Base-by-base conservation (phyloP, 1,139 yeast genomes). In the Suhomyces yuchorum region DNA sequence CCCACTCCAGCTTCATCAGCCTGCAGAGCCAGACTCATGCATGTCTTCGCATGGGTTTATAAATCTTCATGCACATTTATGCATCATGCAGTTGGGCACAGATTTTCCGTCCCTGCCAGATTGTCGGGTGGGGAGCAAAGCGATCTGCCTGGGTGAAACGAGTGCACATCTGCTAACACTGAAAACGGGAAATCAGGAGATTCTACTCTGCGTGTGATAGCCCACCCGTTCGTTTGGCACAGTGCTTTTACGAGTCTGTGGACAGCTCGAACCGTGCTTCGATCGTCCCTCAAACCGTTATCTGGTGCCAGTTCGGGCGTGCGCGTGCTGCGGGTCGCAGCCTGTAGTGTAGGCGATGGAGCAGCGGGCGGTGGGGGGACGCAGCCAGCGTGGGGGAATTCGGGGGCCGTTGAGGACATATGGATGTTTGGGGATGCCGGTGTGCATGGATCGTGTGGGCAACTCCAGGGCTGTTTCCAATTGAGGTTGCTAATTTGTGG, bases 101-200 rank as follows among this genome's bases (percentile, higher is more conserved):
- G 24, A 34, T 34, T 34, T 34, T 20, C 24, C 24, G 22, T 34
- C 37, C 37, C 24, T 34, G 34, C 41, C 41, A 38, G 41, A 38
- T 26, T 38, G 41, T 38, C 24, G 41, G 34, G 41, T 19, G 41
- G 34, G 34, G 32, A 38, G 14, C 19, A 38, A 38, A 28, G 34
- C 41, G 41, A 38, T 38, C 41, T 38, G 15, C 39, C 18, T 18
- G 24, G 41, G 23, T 38, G 41, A 38, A 38, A 38, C 41, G 23
- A 38, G 34, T 20, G 30, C 41, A 38, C 28, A 38, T 24, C 41
- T 38, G 41, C 33, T 38, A 38, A 38, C 34, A 26, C 20, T 38
- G 24, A 17, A 17, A 9, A 24, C 26, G 19, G 33, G 41, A 38
- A 30, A 38, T 38, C 41, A 38, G 41, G 41, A 38, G 41, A 38